Evolutionary conservation across 495 filamentous ascomycete genomes (phyloP), one percentile per base, ranked within the genome.

Genomic region (Pyrenopolyporus hunteri): DNA sequence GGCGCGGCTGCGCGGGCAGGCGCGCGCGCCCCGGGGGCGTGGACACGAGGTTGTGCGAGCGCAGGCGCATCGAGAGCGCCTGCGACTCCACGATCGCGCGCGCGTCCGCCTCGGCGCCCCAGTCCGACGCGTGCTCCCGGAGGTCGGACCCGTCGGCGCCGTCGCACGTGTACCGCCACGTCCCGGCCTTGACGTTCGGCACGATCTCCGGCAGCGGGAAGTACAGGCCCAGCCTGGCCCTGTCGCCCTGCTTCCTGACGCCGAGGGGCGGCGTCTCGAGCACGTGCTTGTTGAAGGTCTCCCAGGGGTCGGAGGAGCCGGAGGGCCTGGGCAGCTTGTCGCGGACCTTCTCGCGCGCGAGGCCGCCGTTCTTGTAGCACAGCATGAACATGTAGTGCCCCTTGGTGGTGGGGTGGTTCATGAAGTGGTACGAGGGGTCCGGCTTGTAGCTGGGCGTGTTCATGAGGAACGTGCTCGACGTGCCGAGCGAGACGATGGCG

Each of bases 351-450:
- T 98, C 94, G 37, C 94, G 90, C 0, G 94, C 94, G 0, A 98
- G 83, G 0, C 90, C 91, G 56, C 94, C 94, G 77, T 98, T 98
- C 75, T 97, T 97, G 80, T 98, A 98, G 80, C 94, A 98, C 23
- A 98, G 88, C 94, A 98, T 98, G 75, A 98, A 98, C 93, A 98
- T 92, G 76, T 91, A 91, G 35, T 93, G 80, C 2, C 88, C 88
- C 4, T 85, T 76, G 0, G 89, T 92, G 25, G 91, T 92, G 1
- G 90, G 90, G 74, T 94, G 89, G 75, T 93, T 91, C 80, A 96
- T 90, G 78, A 93, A 90, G 77, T 96, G 91, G 29, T 91, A 91
- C 13, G 88, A 84, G 0, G 91, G 89, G 66, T 96, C 89, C 1
- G 94, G 90, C 71, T 87, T 85, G 78, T 96, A 97, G 65, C 84